Evolutionary conservation across 768 basidiomycete genomes (phyloP).

Genomic region (Boletus patriciae): DNA sequence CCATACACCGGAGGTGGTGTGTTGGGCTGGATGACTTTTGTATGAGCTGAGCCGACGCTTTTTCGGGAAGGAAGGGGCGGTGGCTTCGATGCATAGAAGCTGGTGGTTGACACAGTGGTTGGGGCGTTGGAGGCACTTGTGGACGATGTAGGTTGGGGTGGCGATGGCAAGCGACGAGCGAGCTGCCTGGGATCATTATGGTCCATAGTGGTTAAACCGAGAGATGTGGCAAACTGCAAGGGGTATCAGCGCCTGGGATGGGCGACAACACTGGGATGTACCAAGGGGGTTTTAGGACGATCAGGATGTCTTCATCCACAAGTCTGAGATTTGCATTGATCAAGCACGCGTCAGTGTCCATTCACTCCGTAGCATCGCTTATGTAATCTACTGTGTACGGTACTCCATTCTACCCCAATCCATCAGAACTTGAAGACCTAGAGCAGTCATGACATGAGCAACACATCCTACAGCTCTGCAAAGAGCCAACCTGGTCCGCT

Average conservation of each 20-base stretch:
- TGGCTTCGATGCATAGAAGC: constrained; percentile 33
- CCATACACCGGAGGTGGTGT: constrained; percentile 31
- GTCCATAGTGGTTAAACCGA: constrained; percentile 42
- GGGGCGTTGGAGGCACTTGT: constrained; percentile 33
- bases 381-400: constrained; percentile 28
- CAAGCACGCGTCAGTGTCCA: constrained; percentile 28
- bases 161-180: constrained; percentile 28
- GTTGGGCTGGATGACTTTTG: constrained; percentile 33
- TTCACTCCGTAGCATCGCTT: constrained; percentile 15
- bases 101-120: constrained; percentile 27
- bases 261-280: neutral
- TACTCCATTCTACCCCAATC: neutral
- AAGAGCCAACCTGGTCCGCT: constrained; percentile 68
- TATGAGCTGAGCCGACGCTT: constrained; percentile 38
- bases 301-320: constrained; percentile 21
- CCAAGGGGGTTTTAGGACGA: neutral
- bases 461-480: neutral
- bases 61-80: constrained; percentile 39
- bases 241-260: constrained; percentile 9
- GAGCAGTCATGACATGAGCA: constrained; percentile 3
- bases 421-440: constrained; percentile 45
- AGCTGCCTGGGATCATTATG: constrained; percentile 43
- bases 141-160: constrained; percentile 46
- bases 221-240: constrained; percentile 4
- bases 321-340: constrained; percentile 12